Evolutionary conservation across 1,284 basidiomycete species (phyloP).

Genomic region (Heliocybe sulcata): DNA sequence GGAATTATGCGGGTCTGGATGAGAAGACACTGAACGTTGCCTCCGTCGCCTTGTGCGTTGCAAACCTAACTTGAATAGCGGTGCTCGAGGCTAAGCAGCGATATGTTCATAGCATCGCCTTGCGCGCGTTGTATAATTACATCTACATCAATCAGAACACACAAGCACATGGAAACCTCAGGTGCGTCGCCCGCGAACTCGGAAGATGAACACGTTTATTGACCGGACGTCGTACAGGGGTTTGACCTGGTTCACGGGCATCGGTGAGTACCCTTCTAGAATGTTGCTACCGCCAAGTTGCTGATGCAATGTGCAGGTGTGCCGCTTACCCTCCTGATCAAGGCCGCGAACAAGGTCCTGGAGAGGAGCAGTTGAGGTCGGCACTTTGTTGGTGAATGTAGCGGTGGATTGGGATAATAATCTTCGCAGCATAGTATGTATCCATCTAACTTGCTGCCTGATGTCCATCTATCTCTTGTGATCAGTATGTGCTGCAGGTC

Average conservation of each 20-base stretch:
- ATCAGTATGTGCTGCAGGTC: too few species aligned
- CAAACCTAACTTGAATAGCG: not conserved
- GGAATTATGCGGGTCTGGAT: conserved; percentile 13
- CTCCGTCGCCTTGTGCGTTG: conserved; percentile 10
- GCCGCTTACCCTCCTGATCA: conserved; percentile 11
- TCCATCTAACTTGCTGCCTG: too few species aligned
- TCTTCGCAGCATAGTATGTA: too few species aligned
- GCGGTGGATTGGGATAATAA: not conserved
- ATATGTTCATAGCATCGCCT: conserved; percentile 7
- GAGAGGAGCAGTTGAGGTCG: not conserved
- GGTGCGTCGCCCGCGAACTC: conserved; percentile 4
- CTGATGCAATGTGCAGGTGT: too few species aligned
- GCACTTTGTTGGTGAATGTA: not conserved
- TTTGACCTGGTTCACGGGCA: not conserved
- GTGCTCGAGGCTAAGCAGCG: not conserved
- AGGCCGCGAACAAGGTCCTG: conserved; percentile 10
- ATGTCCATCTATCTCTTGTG: too few species aligned
- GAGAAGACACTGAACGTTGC: conserved; percentile 9
- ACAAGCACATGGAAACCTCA: conserved; percentile 5
- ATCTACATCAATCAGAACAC: conserved; percentile 15
- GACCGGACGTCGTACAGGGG: not conserved
- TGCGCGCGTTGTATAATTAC: conserved; percentile 13
- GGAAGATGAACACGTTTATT: not conserved
- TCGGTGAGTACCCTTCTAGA: not conserved
- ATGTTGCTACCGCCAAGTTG: conserved; percentile 1